Evolutionary conservation across 106 monocot species (phyloP).

Genomic region (Apostasia ramifera): DNA sequence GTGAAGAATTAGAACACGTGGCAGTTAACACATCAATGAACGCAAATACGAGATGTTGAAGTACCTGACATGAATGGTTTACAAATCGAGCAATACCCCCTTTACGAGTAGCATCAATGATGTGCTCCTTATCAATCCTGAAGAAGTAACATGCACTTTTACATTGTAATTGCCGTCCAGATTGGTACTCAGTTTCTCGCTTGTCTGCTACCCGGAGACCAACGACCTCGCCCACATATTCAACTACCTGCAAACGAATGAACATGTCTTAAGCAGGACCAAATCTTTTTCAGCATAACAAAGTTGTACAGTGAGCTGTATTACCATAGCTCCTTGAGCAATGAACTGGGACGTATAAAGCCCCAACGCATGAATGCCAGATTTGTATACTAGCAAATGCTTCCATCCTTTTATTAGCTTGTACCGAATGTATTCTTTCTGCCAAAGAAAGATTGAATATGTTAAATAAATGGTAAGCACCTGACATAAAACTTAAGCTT

Average conservation of each 20-base stretch:
- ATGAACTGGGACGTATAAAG: slow-evolving; percentile 89
- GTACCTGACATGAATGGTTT: slow-evolving; percentile 94
- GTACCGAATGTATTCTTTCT: slow-evolving; percentile 87
- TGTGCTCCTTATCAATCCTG: slow-evolving; percentile 86
- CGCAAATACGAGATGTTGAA: neutral
- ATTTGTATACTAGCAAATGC: slow-evolving; percentile 85
- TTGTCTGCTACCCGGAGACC: slow-evolving; percentile 88
- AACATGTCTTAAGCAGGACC: neutral
- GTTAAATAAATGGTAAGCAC: too few species aligned
- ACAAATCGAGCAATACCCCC: slow-evolving; percentile 97
- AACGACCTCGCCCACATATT: slow-evolving; percentile 95
- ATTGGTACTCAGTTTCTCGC: slow-evolving; percentile 88
- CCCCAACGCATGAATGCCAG: slow-evolving; percentile 92
- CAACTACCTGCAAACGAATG: slow-evolving; percentile 59
- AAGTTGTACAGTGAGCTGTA: neutral
- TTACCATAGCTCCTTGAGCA: slow-evolving; percentile 77
- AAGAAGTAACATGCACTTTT: slow-evolving; percentile 99
- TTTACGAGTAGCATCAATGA: slow-evolving; percentile 94
- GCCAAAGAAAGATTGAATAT: slow-evolving; percentile 5
- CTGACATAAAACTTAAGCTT: too few species aligned
- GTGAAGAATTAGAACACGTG: slow-evolving; percentile 8
- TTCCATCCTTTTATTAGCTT: slow-evolving; percentile 76
- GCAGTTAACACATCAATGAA: neutral
- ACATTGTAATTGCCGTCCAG: slow-evolving; percentile 68
- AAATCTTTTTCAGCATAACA: too few species aligned